Percentiles rank a stretch among this genome's conserved stretches.
Evolutionary conservation across 176 grass and related monocot species (phyloP).

Genomic region (Alloteropsis semialata): DNA sequence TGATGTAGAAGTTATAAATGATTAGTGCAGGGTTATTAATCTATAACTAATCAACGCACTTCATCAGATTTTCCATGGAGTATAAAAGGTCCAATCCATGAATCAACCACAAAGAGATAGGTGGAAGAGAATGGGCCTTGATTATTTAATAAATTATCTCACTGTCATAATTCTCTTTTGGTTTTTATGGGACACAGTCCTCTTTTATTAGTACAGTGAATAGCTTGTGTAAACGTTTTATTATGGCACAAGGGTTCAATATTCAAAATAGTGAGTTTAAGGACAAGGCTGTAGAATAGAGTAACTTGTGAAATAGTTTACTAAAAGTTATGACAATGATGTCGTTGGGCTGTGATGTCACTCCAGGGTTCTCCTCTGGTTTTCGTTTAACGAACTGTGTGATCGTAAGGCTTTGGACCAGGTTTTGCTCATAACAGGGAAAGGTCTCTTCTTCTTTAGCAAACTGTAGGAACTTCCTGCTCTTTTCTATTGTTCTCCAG

Average conservation of each 20-base stretch:
- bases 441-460: too few relatives aligned
- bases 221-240: background rate
- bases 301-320: background rate
- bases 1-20: background rate
- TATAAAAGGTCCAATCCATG: background rate
- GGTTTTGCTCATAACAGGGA: too few relatives aligned
- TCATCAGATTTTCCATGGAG: background rate
- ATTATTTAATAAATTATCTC: background rate
- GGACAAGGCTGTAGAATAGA: background rate
- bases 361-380: too few relatives aligned
- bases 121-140: background rate
- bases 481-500: too few relatives aligned
- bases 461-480: too few relatives aligned
- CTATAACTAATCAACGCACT: background rate
- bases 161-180: background rate
- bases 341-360: too few relatives aligned
- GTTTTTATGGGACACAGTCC: too few relatives aligned
- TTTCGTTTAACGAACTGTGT: too few relatives aligned
- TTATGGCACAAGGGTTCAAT: background rate
- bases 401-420: too few relatives aligned
- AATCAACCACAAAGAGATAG: background rate
- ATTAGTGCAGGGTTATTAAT: background rate
- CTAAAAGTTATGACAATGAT: background rate
- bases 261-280: background rate
- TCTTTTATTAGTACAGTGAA: background rate